Base-by-base conservation (phyloP, 148 eudicot genomes). In the Rheum nobile region DNA sequence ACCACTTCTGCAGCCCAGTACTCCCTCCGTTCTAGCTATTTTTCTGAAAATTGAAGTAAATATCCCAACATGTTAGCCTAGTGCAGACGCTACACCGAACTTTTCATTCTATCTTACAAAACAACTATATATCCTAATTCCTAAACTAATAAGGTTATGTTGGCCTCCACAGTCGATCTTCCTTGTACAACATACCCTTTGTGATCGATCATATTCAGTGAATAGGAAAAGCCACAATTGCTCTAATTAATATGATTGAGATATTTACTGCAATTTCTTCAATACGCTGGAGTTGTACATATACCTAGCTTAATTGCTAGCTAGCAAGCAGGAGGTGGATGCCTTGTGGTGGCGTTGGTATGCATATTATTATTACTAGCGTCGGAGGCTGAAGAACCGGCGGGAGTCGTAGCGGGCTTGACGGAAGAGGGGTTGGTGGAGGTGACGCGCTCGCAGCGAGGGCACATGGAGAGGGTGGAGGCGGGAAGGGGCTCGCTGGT, bases 381-480 rank as follows among this genome's bases (percentile, higher is more conserved):
- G 2, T 2, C 2, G 4, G 37, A 2, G 4, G 3, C 37, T 2
- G 3, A 2, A 4, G 37, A 1, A 35, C 37, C 4, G 37, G 37
- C 4, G 37, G 37, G 3, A 35, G 37, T 4, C 4, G 37, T 37
- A 47, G 54, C 54, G 4, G 43, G 67, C 67, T 59, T 59, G 34
- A 35, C 2, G 35, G 37, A 1, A 77, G 84, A 22, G 29, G 65
- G 21, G 1, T 55, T 26, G 13, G 65, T 16, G 31, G 67, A 9
- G 34, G 79, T 73, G 71, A 85, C 83, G 21, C 84, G 84, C 74
- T 81, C 78, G 39, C 88, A 85, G 0, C 80, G 76, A 5, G 85
- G 86, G 77, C 86, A 85, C 88, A 85, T 83, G 0, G 78, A 77
- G 8, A 81, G 84, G 34, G 84, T 57, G 52, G 88, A 79, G 19